A percentile compares a stretch with the other conserved stretches of the same genome.
Evolutionary conservation across 768 basidiomycete genomes (phyloP).

Genomic region (Leucocoprinus leucothites): DNA sequence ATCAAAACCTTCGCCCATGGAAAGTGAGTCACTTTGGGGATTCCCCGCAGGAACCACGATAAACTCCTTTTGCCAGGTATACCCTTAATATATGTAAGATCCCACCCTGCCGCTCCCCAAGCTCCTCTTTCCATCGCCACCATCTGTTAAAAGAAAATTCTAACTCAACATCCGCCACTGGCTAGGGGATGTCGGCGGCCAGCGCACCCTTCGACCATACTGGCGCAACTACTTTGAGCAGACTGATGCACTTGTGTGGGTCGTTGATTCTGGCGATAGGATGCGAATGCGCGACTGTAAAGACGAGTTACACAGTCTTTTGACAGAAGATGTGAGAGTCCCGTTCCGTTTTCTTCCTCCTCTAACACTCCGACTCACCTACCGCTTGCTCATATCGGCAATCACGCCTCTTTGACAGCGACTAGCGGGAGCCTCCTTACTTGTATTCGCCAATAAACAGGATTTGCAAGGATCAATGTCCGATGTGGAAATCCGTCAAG

Average conservation of each 20-base stretch:
- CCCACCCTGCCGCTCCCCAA: neutral
- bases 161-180: constrained; percentile 17
- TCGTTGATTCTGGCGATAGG: constrained; percentile 93
- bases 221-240: constrained; percentile 99
- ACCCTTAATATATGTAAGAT: constrained; percentile 76
- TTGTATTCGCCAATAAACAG: constrained; percentile 98
- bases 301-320: constrained; percentile 78
- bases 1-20: constrained; percentile 95
- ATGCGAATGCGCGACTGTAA: constrained; percentile 89
- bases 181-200: constrained; percentile 97
- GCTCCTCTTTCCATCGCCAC: constrained; percentile 10
- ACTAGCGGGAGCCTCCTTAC: constrained; percentile 90
- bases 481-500: constrained; percentile 77
- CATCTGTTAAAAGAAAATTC: constrained; percentile 4
- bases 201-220: constrained; percentile 92
- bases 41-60: constrained; percentile 17
- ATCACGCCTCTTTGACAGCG: constrained; percentile 51
- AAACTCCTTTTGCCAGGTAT: constrained; percentile 44
- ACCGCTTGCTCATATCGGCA: constrained; percentile 12
- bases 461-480: constrained; percentile 88
- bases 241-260: constrained; percentile 98
- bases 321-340: constrained; percentile 84
- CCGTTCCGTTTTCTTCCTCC: constrained; percentile 7
- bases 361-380: constrained; percentile 11
- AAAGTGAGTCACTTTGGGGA: constrained; percentile 54